Conservation (phyloP, 2,329 filamentous ascomycete genomes). For the Alternaria angustiovoidea region DNA sequence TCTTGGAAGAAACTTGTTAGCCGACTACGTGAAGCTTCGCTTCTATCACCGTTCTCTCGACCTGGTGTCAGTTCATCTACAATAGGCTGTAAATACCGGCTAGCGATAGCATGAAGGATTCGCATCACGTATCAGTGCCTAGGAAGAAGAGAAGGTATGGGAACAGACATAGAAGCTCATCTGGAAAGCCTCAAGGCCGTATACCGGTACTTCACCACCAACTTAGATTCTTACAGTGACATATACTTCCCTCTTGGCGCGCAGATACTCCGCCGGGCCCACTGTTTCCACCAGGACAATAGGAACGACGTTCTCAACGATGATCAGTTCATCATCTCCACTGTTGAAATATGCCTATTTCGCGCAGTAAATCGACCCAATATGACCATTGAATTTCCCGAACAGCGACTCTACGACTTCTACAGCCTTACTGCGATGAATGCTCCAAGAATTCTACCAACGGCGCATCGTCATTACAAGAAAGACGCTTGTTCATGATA, state of each 20-base stretch:
- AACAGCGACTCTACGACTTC: conserved; percentile 4
- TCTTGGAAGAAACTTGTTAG: not conserved
- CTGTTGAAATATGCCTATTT: not conserved
- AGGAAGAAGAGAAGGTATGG: not conserved
- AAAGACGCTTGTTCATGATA: conserved; percentile 8
- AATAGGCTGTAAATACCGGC: not conserved
- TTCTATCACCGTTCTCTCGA: not conserved
- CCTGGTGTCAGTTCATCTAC: not conserved
- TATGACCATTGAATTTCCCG: not conserved
- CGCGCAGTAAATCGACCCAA: not conserved
- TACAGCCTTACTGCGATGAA: conserved; percentile 7
- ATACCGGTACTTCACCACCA: not conserved
- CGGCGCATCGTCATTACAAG: not conserved
- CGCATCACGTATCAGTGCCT: not conserved
- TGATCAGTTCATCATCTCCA: not conserved
- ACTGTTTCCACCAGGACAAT: not conserved
- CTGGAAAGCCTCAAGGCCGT: not conserved
- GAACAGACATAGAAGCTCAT: not conserved
- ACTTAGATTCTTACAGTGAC: not conserved
- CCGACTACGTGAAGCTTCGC: not conserved
- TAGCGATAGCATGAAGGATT: not conserved
- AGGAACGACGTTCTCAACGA: not conserved
- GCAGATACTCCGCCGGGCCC: not conserved
- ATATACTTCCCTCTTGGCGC: not conserved
- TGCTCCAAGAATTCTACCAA: not conserved